These are phyloP conservation scores for Sarcodon sp. DNA, from an alignment of 768 basidiomycete genomes.

Conservation along the genomic window DNA sequence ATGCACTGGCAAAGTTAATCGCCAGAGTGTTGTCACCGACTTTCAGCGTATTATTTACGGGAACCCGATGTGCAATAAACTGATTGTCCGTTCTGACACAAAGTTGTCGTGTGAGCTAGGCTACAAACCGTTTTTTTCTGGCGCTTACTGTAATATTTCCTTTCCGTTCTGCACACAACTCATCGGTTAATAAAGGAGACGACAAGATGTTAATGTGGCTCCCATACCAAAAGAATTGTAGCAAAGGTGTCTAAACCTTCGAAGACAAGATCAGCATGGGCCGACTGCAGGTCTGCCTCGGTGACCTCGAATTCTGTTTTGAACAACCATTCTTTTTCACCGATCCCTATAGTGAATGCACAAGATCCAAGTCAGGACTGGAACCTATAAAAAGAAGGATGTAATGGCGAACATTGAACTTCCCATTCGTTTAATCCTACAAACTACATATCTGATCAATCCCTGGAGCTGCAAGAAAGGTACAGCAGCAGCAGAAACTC, in stretches of 20 bases:
- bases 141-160: conserved; percentile 45
- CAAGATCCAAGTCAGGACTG: neutral
- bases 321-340: conserved; percentile 81
- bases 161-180: conserved; percentile 47
- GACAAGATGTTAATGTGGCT: neutral
- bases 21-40: conserved; percentile 51
- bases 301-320: conserved; percentile 46
- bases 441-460: conserved; percentile 30
- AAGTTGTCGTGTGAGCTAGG: neutral
- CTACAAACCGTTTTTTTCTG: neutral
- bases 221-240: conserved; percentile 49
- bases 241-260: conserved; percentile 91
- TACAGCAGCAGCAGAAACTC: conserved; percentile 11
- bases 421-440: conserved; percentile 78
- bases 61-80: conserved; percentile 61
- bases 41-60: conserved; percentile 41
- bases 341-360: conserved; percentile 50
- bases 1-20: conserved; percentile 65
- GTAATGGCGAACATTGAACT: conserved; percentile 58
- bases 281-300: conserved; percentile 27
- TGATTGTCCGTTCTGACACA: conserved; percentile 59
- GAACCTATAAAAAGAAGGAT: too few relatives aligned
- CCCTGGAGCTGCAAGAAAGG: neutral
- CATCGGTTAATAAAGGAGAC: neutral
- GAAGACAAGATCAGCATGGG: conserved; percentile 66